Percentiles rank a stretch among this genome's conserved stretches.
phyloP scores from a whole-genome alignment of 2,329 filamentous ascomycete genomes.

The Colletotrichum sp. region DNA sequence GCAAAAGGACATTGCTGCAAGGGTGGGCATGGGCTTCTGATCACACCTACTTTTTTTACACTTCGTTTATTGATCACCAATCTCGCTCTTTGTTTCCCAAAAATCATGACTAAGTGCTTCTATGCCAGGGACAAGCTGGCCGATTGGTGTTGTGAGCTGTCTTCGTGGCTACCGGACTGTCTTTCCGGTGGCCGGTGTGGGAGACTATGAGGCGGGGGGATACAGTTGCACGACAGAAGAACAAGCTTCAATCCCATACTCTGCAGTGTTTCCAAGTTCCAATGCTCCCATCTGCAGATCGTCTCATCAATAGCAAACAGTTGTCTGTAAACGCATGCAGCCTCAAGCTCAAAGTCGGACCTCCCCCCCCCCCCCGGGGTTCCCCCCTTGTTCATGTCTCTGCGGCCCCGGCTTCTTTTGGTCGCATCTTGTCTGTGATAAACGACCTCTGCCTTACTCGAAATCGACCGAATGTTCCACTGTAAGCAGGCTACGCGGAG shows the following conservation, averaged over 20 bases:
- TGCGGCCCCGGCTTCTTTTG: neutral
- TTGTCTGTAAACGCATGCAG: neutral
- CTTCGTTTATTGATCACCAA: neutral
- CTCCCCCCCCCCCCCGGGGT: neutral
- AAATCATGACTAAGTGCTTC: neutral
- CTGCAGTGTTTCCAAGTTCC: neutral
- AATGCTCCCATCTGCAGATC: neutral
- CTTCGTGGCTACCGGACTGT: neutral
- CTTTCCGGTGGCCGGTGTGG: neutral
- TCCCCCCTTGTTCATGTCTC: neutral
- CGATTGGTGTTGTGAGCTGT: neutral
- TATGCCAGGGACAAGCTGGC: neutral
- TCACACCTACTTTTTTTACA: slow-evolving; percentile 1
- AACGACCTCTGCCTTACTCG: neutral
- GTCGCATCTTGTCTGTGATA: neutral
- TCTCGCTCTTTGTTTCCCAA: neutral
- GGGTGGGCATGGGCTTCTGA: neutral
- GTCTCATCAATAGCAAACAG: neutral
- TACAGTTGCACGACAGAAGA: neutral
- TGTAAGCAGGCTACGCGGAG: neutral
- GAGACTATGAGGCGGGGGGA: neutral
- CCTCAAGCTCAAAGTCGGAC: neutral
- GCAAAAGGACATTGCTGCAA: neutral
- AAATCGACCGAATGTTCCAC: neutral
- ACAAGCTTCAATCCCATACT: neutral